A percentile compares a stretch with the other conserved stretches of the same genome.
phyloP scores from a whole-genome alignment of 306 rosid species.

The Vicia faba region DNA sequence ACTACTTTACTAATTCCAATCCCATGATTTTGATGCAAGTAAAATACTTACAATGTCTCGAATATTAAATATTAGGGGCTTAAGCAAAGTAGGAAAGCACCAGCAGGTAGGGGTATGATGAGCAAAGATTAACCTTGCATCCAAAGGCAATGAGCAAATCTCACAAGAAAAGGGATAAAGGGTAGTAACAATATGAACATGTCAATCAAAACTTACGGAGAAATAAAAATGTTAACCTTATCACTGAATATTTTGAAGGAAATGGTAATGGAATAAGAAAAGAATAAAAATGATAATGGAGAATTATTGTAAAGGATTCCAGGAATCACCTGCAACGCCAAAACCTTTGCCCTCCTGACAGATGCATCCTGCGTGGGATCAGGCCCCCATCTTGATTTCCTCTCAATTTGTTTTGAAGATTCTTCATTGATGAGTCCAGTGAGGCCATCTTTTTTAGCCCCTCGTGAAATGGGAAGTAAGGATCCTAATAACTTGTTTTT shows the following conservation, averaged over 20 bases:
- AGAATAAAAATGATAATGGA: neutral
- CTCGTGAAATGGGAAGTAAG: constrained; percentile 70
- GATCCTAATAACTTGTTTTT: constrained; percentile 93
- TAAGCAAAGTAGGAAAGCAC: no score
- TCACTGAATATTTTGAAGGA: constrained; percentile 29
- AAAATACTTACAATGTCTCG: no score
- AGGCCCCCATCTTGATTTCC: constrained; percentile 88
- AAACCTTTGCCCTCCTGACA: constrained; percentile 70
- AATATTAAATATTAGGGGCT: no score
- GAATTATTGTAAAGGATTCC: constrained; percentile 29
- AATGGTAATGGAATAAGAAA: constrained; percentile 23
- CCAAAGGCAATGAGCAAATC: no score
- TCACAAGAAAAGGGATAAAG: no score
- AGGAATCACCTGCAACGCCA: constrained; percentile 80
- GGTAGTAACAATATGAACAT: no score
- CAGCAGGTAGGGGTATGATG: no score
- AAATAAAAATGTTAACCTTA: no score
- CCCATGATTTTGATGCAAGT: constrained; percentile 13
- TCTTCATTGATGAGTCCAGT: constrained; percentile 55
- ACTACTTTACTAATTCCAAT: constrained; percentile 15
- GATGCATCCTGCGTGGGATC: constrained; percentile 70
- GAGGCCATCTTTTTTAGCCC: constrained; percentile 54
- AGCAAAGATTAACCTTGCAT: no score
- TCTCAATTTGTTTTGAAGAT: constrained; percentile 56
- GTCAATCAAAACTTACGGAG: no score